phyloP scores from a whole-genome alignment of 805 yeast genomes.

The Myxozyma kluyveri region DNA sequence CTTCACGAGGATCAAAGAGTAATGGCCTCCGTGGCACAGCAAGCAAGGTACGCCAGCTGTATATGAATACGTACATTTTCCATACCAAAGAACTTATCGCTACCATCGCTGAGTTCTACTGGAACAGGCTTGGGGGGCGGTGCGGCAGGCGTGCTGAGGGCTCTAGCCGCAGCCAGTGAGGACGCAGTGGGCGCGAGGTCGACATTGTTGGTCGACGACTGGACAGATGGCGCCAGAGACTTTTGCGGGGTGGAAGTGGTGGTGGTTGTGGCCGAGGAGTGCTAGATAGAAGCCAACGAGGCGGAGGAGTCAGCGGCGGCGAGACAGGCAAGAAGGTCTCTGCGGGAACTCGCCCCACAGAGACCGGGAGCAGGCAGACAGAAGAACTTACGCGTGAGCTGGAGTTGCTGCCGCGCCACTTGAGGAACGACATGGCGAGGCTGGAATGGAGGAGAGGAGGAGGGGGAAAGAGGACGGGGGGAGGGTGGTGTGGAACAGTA shows the following conservation, averaged over 20 bases:
- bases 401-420: constrained; percentile 21
- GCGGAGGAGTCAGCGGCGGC: background rate
- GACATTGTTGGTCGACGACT: background rate
- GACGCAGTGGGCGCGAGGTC: background rate
- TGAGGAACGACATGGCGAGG: constrained; percentile 23
- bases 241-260: background rate
- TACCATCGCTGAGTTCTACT: constrained; percentile 22
- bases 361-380: constrained; percentile 1
- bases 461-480: background rate
- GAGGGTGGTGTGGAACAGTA: too few relatives aligned
- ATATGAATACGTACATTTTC: constrained; percentile 36
- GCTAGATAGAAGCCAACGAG: background rate
- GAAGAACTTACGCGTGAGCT: constrained; percentile 6
- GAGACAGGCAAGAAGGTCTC: background rate
- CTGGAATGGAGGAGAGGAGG: background rate
- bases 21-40: too few relatives aligned
- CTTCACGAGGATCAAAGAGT: too few relatives aligned
- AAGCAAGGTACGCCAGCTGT: background rate
- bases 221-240: background rate
- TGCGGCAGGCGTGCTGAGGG: too few relatives aligned
- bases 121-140: too few relatives aligned
- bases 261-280: background rate
- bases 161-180: too few relatives aligned
- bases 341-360: background rate
- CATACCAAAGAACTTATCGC: constrained; percentile 43